phyloP scores from a whole-genome alignment of 768 basidiomycete genomes.

The Hygrophorus pudorinus region DNA sequence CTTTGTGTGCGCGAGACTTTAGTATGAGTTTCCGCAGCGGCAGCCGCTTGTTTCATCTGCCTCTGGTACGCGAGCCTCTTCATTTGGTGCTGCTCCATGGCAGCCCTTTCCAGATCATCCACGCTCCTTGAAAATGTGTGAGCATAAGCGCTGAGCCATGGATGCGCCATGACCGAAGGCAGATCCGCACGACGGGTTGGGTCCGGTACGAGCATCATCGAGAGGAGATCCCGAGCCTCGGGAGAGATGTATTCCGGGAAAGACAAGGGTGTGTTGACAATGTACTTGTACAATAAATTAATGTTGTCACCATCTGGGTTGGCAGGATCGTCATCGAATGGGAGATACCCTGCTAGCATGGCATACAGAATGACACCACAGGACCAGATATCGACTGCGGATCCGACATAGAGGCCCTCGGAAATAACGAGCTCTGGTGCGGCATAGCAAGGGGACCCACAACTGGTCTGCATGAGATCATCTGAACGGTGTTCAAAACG shows the following conservation, averaged over 20 bases:
- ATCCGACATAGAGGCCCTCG: slow-evolving; percentile 94
- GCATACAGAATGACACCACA: slow-evolving; percentile 95
- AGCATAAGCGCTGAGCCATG: slow-evolving; percentile 68
- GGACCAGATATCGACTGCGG: slow-evolving; percentile 96
- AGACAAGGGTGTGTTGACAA: slow-evolving; percentile 91
- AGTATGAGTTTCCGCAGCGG: slow-evolving; percentile 15
- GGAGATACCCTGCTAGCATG: slow-evolving; percentile 96
- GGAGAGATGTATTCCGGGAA: slow-evolving; percentile 94
- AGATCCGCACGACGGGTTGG: slow-evolving; percentile 73
- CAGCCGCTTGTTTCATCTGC: slow-evolving; percentile 57
- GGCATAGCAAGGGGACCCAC: slow-evolving; percentile 96
- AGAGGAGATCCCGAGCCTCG: slow-evolving; percentile 74
- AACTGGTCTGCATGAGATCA: slow-evolving; percentile 98
- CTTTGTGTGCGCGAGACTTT: slow-evolving; percentile 39
- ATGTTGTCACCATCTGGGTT: slow-evolving; percentile 99
- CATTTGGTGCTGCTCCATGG: slow-evolving; percentile 77
- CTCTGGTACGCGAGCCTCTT: slow-evolving; percentile 75
- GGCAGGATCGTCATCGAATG: slow-evolving; percentile 97
- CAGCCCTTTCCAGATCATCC: slow-evolving; percentile 67
- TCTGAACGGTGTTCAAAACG: slow-evolving; percentile 87
- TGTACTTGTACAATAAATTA: slow-evolving; percentile 96
- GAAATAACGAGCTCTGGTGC: slow-evolving; percentile 97
- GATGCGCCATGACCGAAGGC: slow-evolving; percentile 72
- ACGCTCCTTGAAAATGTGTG: slow-evolving; percentile 59
- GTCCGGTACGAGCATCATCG: slow-evolving; percentile 92